Percentiles rank a stretch among this genome's conserved stretches.
Evolutionary conservation across 1,139 yeast genomes (phyloP).

Genomic region (Lodderomyces metapsilosis): DNA sequence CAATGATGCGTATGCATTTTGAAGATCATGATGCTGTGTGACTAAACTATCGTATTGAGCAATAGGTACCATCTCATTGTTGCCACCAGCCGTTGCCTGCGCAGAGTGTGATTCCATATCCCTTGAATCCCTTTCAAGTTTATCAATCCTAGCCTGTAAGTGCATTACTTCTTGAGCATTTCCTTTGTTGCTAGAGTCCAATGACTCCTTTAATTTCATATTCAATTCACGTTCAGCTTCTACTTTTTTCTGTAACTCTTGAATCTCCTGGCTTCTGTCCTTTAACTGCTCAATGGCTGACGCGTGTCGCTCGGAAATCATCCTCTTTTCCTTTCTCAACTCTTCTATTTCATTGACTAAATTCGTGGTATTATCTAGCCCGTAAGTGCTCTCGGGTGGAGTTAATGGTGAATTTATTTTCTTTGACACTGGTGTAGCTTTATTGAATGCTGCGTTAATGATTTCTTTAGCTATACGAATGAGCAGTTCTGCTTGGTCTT

Average conservation of each 20-base stretch:
- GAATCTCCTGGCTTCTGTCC: background rate
- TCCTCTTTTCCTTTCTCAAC: background rate
- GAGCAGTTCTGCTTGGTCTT: background rate
- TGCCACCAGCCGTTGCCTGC: slow-evolving; percentile 17
- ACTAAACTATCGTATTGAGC: slow-evolving; percentile 4
- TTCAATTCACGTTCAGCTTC: background rate
- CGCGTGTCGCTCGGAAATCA: background rate
- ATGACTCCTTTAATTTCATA: background rate
- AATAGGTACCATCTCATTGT: background rate
- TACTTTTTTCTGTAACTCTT: background rate
- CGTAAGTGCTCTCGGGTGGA: slow-evolving; percentile 1
- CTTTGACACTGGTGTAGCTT: background rate
- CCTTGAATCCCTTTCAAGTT: slow-evolving; percentile 27
- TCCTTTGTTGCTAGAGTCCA: background rate
- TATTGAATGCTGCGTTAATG: background rate
- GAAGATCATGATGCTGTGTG: slow-evolving; percentile 11
- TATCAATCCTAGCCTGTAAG: background rate
- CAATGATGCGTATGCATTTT: slow-evolving; percentile 8
- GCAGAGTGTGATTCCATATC: slow-evolving; percentile 34
- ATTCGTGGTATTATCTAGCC: background rate
- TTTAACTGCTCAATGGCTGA: background rate
- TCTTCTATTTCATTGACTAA: background rate
- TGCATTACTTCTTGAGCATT: background rate
- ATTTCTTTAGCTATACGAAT: background rate
- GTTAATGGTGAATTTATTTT: background rate